A percentile compares a stretch with the other conserved stretches of the same genome.
phyloP scores from a whole-genome alignment of 768 basidiomycete genomes.

The Termitomyces sp. region DNA sequence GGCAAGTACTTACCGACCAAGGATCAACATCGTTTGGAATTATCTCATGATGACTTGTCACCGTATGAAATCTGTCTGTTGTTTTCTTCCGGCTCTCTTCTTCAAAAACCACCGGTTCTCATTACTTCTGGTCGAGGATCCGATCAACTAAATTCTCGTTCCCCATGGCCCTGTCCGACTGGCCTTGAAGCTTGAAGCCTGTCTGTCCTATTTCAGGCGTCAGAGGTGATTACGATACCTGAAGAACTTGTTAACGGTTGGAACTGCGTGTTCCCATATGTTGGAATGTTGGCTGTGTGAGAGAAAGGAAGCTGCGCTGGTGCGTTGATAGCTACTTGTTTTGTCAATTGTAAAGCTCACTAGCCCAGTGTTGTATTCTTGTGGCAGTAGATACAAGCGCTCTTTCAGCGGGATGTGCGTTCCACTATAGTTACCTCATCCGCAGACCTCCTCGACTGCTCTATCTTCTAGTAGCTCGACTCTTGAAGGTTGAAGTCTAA shows the following conservation, averaged over 20 bases:
- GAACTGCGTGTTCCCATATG: constrained; percentile 67
- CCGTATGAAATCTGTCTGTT: not conserved
- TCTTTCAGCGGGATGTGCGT: constrained; percentile 40
- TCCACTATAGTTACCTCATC: constrained; percentile 18
- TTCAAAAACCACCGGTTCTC: no score
- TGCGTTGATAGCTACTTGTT: constrained; percentile 25
- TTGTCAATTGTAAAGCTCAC: not conserved
- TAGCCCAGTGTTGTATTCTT: constrained; percentile 46
- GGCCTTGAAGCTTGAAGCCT: constrained; percentile 52
- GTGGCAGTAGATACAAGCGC: constrained; percentile 43
- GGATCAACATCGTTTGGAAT: not conserved
- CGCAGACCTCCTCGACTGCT: no score
- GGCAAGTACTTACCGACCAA: no score
- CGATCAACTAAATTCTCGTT: constrained; percentile 29
- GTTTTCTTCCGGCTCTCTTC: not conserved
- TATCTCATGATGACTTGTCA: constrained; percentile 13
- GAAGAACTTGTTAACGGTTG: constrained; percentile 60
- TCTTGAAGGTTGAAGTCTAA: no score
- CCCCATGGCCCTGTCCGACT: constrained; percentile 44
- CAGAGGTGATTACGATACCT: constrained; percentile 46
- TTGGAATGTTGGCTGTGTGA: constrained; percentile 74
- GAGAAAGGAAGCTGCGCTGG: constrained; percentile 48
- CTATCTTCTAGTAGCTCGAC: no score
- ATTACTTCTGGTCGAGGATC: constrained; percentile 34
- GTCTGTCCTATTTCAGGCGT: constrained; percentile 49